Evolutionary conservation across 2,329 filamentous ascomycete genomes (phyloP).

Genomic region (Alternaria alternata): DNA sequence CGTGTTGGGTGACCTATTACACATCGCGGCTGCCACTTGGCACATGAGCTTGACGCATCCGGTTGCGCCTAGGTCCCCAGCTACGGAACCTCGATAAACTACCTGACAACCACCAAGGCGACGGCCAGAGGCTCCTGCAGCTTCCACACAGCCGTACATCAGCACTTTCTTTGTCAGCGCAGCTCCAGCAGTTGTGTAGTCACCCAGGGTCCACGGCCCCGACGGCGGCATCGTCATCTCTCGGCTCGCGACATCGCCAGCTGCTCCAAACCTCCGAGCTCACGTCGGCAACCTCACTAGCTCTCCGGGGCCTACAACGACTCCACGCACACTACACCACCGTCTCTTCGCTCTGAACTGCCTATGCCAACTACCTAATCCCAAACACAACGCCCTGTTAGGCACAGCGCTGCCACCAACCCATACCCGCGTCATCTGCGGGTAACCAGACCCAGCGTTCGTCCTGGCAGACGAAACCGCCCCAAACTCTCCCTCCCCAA

Average conservation of each 20-base stretch:
- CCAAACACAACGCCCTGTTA: conserved; percentile 21
- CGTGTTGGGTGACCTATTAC: conserved; percentile 5
- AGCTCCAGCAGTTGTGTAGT: conserved; percentile 10
- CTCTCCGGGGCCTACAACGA: conserved; percentile 3
- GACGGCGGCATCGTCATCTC: conserved; percentile 15
- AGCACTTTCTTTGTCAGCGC: neutral
- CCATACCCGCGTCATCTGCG: conserved; percentile 42
- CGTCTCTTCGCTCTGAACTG: neutral
- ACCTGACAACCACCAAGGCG: conserved; percentile 9
- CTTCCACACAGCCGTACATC: neutral
- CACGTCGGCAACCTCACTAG: conserved; percentile 17
- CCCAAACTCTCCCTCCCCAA: conserved; percentile 65
- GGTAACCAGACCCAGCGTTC: conserved; percentile 53
- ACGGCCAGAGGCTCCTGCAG: conserved; percentile 1
- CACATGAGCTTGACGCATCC: conserved; percentile 34
- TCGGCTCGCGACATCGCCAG: conserved; percentile 37
- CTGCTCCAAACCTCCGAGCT: conserved; percentile 17
- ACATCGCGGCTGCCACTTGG: conserved; percentile 34
- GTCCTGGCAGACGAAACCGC: conserved; percentile 77
- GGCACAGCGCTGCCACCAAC: conserved; percentile 34
- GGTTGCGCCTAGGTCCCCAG: conserved; percentile 24
- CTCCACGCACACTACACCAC: conserved; percentile 1
- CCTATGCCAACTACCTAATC: conserved; percentile 14
- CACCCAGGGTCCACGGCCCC: conserved; percentile 4
- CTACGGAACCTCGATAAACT: conserved; percentile 15